phyloP scores from a whole-genome alignment of 805 yeast genomes.

The Aciculoconidium aculeatum region DNA sequence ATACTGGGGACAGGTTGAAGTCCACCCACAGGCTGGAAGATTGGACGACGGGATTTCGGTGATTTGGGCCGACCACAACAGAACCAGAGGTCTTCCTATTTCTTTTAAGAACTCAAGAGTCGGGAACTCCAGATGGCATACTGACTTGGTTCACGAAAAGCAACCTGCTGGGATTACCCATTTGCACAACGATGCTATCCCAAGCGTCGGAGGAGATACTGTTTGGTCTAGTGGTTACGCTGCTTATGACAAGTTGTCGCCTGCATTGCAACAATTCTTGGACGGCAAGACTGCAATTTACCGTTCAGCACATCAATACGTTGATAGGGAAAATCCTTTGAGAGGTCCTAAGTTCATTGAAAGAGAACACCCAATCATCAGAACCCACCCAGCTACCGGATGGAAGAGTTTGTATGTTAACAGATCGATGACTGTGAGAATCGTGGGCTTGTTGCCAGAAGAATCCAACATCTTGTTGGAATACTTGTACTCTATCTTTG shows the following conservation, averaged over 20 bases:
- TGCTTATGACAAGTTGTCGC: constrained; percentile 51
- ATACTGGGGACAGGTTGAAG: constrained; percentile 26
- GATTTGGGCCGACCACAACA: constrained; percentile 27
- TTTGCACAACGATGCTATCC: constrained; percentile 31
- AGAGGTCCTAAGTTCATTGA: constrained; percentile 24
- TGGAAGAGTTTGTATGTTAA: constrained; percentile 28
- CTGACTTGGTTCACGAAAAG: constrained; percentile 30
- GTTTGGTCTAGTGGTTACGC: constrained; percentile 55
- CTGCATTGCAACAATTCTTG: constrained; percentile 43
- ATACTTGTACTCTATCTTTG: constrained; percentile 10
- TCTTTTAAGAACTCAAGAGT: constrained; percentile 22
- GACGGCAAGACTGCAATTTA: constrained; percentile 48
- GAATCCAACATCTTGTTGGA: constrained; percentile 15
- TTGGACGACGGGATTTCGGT: constrained; percentile 22
- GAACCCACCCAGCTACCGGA: constrained; percentile 30
- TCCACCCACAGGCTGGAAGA: constrained; percentile 15
- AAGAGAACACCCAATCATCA: constrained; percentile 25
- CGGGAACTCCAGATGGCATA: constrained; percentile 29
- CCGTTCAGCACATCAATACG: constrained; percentile 34
- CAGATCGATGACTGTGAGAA: constrained; percentile 24
- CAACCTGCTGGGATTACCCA: constrained; percentile 37
- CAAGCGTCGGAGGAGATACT: constrained; percentile 48
- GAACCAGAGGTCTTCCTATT: constrained; percentile 21
- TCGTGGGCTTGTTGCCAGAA: constrained; percentile 24
- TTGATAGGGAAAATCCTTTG: constrained; percentile 30